Evolutionary conservation across 2,329 filamentous ascomycete genomes (phyloP).

Genomic region (Davidsoniella australis): DNA sequence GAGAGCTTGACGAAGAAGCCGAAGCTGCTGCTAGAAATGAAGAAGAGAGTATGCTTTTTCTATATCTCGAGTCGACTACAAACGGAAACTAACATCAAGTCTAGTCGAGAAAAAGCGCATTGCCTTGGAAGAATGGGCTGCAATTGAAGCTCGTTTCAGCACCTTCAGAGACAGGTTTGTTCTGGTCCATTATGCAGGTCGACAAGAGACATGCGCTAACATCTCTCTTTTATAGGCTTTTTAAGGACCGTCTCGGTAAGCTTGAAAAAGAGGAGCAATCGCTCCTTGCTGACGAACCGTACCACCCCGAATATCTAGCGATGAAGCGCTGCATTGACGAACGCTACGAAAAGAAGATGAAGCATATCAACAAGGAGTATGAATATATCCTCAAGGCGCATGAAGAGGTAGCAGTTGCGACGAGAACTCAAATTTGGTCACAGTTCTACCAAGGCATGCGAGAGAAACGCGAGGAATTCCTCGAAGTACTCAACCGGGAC

Average conservation of each 20-base stretch:
- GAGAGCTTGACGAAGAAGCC: slow-evolving; percentile 36
- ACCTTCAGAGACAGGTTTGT: slow-evolving; percentile 62
- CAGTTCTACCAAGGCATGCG: slow-evolving; percentile 81
- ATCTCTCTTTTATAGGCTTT: slow-evolving; percentile 40
- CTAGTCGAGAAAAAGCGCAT: slow-evolving; percentile 61
- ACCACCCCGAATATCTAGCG: slow-evolving; percentile 79
- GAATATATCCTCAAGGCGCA: slow-evolving; percentile 59
- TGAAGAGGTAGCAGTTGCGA: slow-evolving; percentile 58
- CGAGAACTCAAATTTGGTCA: slow-evolving; percentile 69
- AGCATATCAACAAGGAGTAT: slow-evolving; percentile 56
- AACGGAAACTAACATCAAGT: slow-evolving; percentile 11
- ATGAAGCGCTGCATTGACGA: slow-evolving; percentile 80
- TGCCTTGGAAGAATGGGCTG: slow-evolving; percentile 61
- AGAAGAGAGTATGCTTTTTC: slow-evolving; percentile 41
- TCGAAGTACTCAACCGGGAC: slow-evolving; percentile 69
- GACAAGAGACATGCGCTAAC: slow-evolving; percentile 14
- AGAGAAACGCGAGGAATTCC: slow-evolving; percentile 61
- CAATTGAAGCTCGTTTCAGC: slow-evolving; percentile 77
- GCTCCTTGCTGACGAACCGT: slow-evolving; percentile 40
- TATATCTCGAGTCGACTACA: background rate
- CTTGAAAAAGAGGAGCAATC: slow-evolving; percentile 55
- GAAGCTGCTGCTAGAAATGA: slow-evolving; percentile 42
- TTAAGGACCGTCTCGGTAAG: slow-evolving; percentile 72
- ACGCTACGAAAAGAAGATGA: slow-evolving; percentile 63
- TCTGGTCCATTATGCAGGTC: background rate